A percentile compares a stretch with the other conserved stretches of the same genome.
Conservation (phyloP, 1,284 basidiomycete genomes). For the Cyathus olla region DNA sequence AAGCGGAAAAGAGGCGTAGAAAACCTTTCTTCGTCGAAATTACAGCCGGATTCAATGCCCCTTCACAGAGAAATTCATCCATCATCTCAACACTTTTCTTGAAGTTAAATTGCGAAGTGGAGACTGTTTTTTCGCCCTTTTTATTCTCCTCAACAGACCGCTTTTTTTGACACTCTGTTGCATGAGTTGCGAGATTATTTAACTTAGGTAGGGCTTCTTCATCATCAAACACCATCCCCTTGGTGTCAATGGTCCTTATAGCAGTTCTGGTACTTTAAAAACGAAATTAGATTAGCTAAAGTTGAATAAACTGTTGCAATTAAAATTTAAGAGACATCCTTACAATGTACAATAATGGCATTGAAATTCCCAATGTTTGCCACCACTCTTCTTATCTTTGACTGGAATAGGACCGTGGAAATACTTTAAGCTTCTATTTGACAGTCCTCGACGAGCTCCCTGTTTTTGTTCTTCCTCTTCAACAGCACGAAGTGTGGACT, state of each 20-base stretch:
- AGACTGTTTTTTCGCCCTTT: slow-evolving; percentile 14
- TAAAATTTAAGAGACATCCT: too few relatives aligned
- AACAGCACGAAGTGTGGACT: slow-evolving; percentile 18
- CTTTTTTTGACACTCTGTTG: slow-evolving; percentile 16
- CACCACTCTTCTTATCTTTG: slow-evolving; percentile 3
- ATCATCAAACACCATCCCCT: slow-evolving; percentile 21
- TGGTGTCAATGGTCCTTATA: slow-evolving; percentile 17
- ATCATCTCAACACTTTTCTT: too few relatives aligned
- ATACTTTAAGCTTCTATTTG: slow-evolving; percentile 21
- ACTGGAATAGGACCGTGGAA: slow-evolving; percentile 17
- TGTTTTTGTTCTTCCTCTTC: slow-evolving; percentile 10
- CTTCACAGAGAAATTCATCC: too few relatives aligned
- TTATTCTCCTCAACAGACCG: slow-evolving; percentile 1
- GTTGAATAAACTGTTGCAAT: not conserved
- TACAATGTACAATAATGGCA: slow-evolving; percentile 21
- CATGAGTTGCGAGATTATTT: slow-evolving; percentile 32
- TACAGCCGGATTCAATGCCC: slow-evolving; percentile 28
- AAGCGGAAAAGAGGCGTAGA: slow-evolving; percentile 36
- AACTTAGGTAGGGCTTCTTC: slow-evolving; percentile 28
- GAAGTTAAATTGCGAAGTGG: too few relatives aligned
- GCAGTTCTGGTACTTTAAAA: slow-evolving; percentile 12
- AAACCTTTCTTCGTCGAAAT: slow-evolving; percentile 35
- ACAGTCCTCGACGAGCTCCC: slow-evolving; percentile 16
- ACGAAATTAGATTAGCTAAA: not conserved
- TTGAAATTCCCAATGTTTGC: slow-evolving; percentile 25